Conservation (phyloP, 208 protist genomes). For the Kentomonas sorsogonicus region DNA sequence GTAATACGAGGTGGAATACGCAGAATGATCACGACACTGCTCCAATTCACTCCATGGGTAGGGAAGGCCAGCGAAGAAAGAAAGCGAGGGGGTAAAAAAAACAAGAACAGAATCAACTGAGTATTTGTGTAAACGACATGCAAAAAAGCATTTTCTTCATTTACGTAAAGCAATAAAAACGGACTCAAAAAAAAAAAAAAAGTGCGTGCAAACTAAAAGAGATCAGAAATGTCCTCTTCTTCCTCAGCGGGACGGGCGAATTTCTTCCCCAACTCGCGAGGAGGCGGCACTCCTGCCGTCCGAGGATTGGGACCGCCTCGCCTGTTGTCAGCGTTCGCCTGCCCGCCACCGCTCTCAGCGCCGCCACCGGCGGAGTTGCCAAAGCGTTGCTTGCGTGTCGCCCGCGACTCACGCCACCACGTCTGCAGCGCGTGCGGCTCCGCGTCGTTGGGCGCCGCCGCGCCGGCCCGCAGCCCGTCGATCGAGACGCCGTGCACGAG, state of each 20-base stretch:
- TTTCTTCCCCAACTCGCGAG: slow-evolving; percentile 28
- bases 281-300: slow-evolving; percentile 12
- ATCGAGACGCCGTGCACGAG: slow-evolving; percentile 34
- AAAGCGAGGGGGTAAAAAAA: slow-evolving; percentile 6
- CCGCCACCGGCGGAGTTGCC: no score
- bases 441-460: no score
- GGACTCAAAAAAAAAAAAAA: slow-evolving; percentile 13
- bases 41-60: no score
- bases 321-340: slow-evolving; percentile 9
- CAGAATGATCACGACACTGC: no score
- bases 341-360: slow-evolving; percentile 1
- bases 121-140: no score
- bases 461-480: no score
- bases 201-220: no score
- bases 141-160: slow-evolving; percentile 11
- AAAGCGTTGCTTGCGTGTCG: no score
- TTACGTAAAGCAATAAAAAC: slow-evolving; percentile 11
- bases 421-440: no score
- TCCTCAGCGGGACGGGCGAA: slow-evolving; percentile 22
- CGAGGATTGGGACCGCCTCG: slow-evolving; percentile 49
- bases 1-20: no score
- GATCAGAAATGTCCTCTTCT: slow-evolving; percentile 15
- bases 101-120: not conserved
- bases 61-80: no score
- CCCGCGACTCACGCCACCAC: no score